These are phyloP conservation scores for Lodderomyces theae DNA, from an alignment of 1,139 yeast genomes.

Conservation along the genomic window DNA sequence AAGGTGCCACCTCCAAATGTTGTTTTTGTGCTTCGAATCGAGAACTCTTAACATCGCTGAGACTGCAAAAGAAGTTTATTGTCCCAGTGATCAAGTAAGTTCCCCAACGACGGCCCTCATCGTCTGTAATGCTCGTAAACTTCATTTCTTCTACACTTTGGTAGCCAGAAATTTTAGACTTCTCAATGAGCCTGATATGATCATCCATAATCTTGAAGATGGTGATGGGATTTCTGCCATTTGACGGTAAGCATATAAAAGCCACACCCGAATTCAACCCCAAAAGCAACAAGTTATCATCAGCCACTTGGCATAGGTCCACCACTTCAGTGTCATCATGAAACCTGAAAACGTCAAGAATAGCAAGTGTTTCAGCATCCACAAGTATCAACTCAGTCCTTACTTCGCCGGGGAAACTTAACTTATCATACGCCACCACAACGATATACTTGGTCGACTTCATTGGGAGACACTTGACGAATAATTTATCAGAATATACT, in stretches of 20 bases:
- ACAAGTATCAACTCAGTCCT: slow-evolving; percentile 8
- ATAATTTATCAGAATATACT: slow-evolving; percentile 7
- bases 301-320: slow-evolving; percentile 7
- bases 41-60: background rate
- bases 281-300: background rate
- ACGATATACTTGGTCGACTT: slow-evolving; percentile 5
- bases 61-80: background rate
- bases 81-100: background rate
- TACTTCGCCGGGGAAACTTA: background rate
- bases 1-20: background rate
- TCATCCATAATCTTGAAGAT: slow-evolving; percentile 6
- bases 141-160: background rate
- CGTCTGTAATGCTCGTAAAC: background rate
- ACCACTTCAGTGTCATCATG: slow-evolving; percentile 6
- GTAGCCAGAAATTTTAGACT: background rate
- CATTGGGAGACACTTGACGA: slow-evolving; percentile 7
- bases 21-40: background rate
- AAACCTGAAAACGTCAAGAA: slow-evolving; percentile 2
- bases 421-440: slow-evolving; percentile 6
- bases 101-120: background rate
- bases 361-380: slow-evolving; percentile 3
- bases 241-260: slow-evolving; percentile 7
- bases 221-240: slow-evolving; percentile 1
- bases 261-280: background rate
- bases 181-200: slow-evolving; percentile 3